Evolutionary conservation across 495 filamentous ascomycete species (phyloP), one percentile per base, ranked within the genome.

Genomic region (Neurospora pannonica): DNA sequence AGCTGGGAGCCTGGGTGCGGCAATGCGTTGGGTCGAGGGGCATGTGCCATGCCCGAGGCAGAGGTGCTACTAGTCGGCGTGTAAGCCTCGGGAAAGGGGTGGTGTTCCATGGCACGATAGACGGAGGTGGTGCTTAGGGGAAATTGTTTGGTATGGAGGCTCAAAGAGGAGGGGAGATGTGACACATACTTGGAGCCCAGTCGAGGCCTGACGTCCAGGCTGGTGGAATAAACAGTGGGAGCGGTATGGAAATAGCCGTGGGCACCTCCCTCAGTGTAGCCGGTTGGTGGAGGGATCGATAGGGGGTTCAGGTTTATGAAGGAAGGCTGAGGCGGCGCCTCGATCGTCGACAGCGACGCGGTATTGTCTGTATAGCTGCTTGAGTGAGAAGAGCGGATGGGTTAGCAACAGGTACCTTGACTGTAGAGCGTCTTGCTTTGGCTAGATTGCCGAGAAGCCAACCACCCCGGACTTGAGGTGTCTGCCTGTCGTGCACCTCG

Each of bases 31-130:
- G 86, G 81, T 77, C 86, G 86, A 78, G 83, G 84, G 81, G 84
- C 83, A 82, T 87, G 86, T 84, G 86, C 85, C 85, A 88, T 87
- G 77, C 85, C 85, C 84, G 86, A 81, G 75, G 85, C 81, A 73
- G 84, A 79, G 69, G 81, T 85, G 77, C 79, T 87, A 83, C 81
- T 84, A 78, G 75, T 81, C 79, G 75, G 76, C 75, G 75, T 79
- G 83, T 86, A 79, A 86, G 84, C 79, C 74, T 75, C 74, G 73
- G 79, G 70, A 73, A 77, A 71, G 76, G 74, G 73, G 11, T 71
- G 75, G 76, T 75, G 74, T 75, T 76, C 77, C 80, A 78, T 81
- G 77, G 72, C 75, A 76, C 38, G 73, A 67, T 67, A 34, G 15
- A 67, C 31, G 24, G 28, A 67, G 28, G 28, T 67, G 54, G 54